phyloP scores from a whole-genome alignment of 2,329 filamentous ascomycete species.

The Aspergillus floridensis region DNA sequence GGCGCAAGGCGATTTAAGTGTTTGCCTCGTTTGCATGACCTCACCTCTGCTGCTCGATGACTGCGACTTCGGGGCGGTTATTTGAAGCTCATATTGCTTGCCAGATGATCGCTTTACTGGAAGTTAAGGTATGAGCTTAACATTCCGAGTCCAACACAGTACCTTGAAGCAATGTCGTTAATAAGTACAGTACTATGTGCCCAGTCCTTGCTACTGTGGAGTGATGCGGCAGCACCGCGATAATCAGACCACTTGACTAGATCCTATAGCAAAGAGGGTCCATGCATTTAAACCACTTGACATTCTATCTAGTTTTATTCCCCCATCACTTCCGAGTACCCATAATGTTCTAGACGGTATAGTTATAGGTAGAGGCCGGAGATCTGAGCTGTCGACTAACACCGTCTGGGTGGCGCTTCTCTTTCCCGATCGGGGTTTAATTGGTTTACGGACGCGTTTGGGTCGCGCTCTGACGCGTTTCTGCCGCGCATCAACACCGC shows the following conservation, averaged over 20 bases:
- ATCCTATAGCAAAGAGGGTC: neutral
- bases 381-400: too few relatives aligned
- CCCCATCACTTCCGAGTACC: too few relatives aligned
- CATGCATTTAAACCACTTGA: too few relatives aligned
- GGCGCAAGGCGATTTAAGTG: conserved; percentile 18
- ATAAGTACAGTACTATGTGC: neutral
- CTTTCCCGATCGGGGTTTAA: conserved; percentile 33
- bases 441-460: conserved; percentile 27
- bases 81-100: too few relatives aligned
- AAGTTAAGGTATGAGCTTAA: neutral
- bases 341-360: too few relatives aligned
- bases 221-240: neutral
- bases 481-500: conserved; percentile 12
- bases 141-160: neutral
- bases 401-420: conserved; percentile 1
- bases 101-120: too few relatives aligned
- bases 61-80: neutral
- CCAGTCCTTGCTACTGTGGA: neutral
- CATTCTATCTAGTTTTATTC: too few relatives aligned
- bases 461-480: conserved; percentile 18
- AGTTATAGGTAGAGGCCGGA: too few relatives aligned
- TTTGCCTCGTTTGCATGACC: conserved; percentile 29
- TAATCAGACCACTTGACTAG: neutral
- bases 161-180: neutral
- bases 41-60: neutral